These are phyloP conservation scores for Fagopyrum tataricum DNA, from an alignment of 148 eudicot species.

Conservation along the genomic window DNA sequence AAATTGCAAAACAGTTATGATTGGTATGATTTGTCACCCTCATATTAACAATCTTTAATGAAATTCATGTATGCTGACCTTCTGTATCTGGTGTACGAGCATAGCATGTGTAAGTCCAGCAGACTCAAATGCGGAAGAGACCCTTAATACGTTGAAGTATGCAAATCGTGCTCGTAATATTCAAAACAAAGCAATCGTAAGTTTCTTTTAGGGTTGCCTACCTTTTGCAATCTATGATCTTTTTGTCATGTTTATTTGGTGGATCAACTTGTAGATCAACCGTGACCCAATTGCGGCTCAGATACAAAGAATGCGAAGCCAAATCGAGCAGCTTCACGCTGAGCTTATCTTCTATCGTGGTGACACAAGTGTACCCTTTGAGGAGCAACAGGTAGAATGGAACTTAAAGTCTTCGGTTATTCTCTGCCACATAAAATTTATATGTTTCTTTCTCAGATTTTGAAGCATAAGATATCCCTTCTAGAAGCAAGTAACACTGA, in stretches of 20 bases:
- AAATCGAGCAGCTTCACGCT: constrained; percentile 88
- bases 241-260: not conserved
- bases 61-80: not conserved
- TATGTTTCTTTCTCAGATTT: constrained; percentile 34
- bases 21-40: constrained; percentile 40
- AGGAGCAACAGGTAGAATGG: constrained; percentile 68
- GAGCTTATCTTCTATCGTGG: constrained; percentile 80
- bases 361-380: constrained; percentile 64
- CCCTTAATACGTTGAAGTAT: constrained; percentile 87
- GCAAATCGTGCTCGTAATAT: constrained; percentile 99
- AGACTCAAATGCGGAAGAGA: constrained; percentile 95
- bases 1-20: constrained; percentile 95
- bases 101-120: constrained; percentile 97
- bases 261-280: constrained; percentile 48
- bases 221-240: not conserved
- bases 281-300: constrained; percentile 91
- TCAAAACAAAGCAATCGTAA: constrained; percentile 95
- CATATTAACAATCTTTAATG: not conserved
- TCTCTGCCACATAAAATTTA: too few relatives aligned
- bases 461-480: constrained; percentile 81
- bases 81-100: not conserved
- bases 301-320: constrained; percentile 84
- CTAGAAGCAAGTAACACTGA: constrained; percentile 87
- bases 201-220: constrained; percentile 17
- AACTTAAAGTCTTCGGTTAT: too few relatives aligned